These are phyloP conservation scores for Tritrichomonas foetus DNA, from an alignment of 208 protist species.

Conservation along the genomic window DNA sequence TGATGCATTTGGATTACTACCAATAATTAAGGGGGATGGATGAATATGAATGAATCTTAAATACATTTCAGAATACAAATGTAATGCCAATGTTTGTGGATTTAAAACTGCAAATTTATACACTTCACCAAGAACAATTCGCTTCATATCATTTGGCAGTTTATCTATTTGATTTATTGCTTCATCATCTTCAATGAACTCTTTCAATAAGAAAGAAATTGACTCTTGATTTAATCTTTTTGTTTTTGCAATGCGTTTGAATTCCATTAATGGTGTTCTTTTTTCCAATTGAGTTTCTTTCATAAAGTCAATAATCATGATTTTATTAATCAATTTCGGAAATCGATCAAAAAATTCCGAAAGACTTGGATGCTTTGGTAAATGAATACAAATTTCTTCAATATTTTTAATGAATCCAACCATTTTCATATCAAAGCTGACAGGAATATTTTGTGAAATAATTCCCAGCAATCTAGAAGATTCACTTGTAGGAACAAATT, in stretches of 20 bases:
- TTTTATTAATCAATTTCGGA: not conserved
- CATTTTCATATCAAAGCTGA: not conserved
- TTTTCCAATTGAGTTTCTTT: not conserved
- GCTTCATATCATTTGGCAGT: not conserved
- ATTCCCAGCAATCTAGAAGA: not conserved
- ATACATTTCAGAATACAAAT: not conserved
- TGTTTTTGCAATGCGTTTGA: not conserved
- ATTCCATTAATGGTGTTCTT: not conserved
- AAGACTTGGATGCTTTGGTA: not conserved
- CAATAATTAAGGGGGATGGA: not conserved
- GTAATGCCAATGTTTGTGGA: not conserved
- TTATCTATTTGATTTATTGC: not conserved
- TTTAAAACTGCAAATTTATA: not conserved
- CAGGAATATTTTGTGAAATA: not conserved
- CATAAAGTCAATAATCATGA: not conserved
- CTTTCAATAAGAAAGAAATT: not conserved
- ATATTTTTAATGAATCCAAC: not conserved
- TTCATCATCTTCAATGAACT: not conserved
- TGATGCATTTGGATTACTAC: not conserved
- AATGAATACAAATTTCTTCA: constrained; percentile 1
- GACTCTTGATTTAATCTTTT: not conserved
- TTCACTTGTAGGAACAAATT: not conserved
- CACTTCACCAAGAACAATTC: not conserved
- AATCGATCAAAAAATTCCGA: not conserved
- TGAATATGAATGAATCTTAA: not conserved